A percentile compares a stretch with the other conserved stretches of the same genome.
These are phyloP conservation scores for Ceratocystis colombiana DNA, from an alignment of 2,329 filamentous ascomycete species.

Conservation along the genomic window DNA sequence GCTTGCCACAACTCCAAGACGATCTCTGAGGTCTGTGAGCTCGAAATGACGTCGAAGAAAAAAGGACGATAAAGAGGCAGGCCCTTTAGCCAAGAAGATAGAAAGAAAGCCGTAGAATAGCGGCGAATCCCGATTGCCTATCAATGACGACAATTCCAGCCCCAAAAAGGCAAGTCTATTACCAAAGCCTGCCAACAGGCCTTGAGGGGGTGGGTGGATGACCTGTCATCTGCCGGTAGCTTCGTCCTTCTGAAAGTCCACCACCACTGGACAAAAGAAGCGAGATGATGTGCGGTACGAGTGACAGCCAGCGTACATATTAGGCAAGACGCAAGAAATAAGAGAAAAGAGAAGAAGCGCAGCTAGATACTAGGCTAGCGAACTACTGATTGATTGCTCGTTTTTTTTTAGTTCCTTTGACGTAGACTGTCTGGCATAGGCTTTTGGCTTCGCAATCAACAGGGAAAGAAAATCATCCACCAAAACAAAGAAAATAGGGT, in stretches of 20 bases:
- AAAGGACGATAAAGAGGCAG: not conserved
- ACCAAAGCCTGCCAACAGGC: not conserved
- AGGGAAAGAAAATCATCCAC: no score
- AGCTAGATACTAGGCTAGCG: not conserved
- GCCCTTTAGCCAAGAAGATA: not conserved
- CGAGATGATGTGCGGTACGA: not conserved
- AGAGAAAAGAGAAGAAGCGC: not conserved
- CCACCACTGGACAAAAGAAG: not conserved
- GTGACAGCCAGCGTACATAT: constrained; percentile 4
- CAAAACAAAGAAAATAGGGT: not conserved
- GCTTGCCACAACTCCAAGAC: no score
- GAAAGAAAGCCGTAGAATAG: not conserved
- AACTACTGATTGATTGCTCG: not conserved
- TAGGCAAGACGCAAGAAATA: not conserved
- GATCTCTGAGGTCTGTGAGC: no score
- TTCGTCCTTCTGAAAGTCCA: not conserved
- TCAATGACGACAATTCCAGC: not conserved
- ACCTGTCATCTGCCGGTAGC: not conserved
- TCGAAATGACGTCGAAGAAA: not conserved
- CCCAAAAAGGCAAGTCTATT: not conserved
- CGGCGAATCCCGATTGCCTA: not conserved
- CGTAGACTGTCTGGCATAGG: no score
- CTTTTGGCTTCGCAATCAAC: no score
- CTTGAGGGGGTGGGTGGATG: not conserved
- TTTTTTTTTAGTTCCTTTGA: not conserved